Base-by-base conservation (phyloP, 2,329 filamentous ascomycete genomes). In the Penicillium sp. region DNA sequence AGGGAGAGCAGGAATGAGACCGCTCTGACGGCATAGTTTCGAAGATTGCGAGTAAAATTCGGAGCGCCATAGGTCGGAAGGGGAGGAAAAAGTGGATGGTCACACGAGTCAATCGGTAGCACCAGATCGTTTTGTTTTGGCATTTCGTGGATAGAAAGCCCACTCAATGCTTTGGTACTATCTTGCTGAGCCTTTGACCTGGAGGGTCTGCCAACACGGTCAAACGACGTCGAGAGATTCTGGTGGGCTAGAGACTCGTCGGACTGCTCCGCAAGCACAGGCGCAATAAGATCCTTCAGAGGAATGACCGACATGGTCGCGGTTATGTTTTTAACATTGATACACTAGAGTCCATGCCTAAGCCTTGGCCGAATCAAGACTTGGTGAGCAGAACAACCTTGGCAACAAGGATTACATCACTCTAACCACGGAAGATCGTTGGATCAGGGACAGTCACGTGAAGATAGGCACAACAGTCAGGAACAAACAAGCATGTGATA, bases 61-160 rank as follows among this genome's bases (percentile, higher is more conserved):
- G 91, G 86, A 0, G 91, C 88, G 0, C 90, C 90, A 66, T 96
- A 96, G 1, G 91, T 78, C 0, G 92, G 92, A 9, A 96, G 74
- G 2, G 91, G 90, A 6, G 92, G 92, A 63, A 97, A 97, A 5
- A 96, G 16, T 75, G 75, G 57, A 75, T 73, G 52, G 66, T 68
- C 35, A 64, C 47, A 10, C 27, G 59, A 46, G 22, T 52, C 52
- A 39, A 58, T 48, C 21, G 58, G 49, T 14, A 58, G 45, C 19
- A 44, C 46, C 55, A 56, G 37, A 48, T 59, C 43, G 46, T 55
- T 16, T 19, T 48, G 19, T 5, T 43, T 46, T 10, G 52, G 52
- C 46, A 63, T 65, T 48, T 66, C 58, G 26, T 44, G 48, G 41
- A 51, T 37, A 22, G 52, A 26, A 6, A 46, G n/a, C 21, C 47